phyloP scores from a whole-genome alignment of 495 filamentous ascomycete genomes.

The Penicillium bovifimosum region DNA sequence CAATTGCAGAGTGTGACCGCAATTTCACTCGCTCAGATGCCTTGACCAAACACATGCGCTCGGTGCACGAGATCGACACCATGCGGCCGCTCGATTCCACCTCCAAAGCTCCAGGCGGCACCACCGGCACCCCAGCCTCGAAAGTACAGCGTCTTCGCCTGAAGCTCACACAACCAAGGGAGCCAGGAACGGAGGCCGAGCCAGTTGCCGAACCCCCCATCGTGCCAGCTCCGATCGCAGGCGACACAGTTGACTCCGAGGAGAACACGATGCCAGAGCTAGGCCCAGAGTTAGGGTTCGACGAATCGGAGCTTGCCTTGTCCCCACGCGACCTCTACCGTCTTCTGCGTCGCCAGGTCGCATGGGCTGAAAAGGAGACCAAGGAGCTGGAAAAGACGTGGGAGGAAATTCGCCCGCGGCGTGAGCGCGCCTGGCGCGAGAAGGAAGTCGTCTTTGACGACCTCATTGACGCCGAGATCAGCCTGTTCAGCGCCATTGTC shows the following conservation, averaged over 20 bases:
- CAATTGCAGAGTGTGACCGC: conserved; percentile 75
- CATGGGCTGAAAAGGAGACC: conserved; percentile 72
- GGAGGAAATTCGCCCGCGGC: conserved; percentile 58
- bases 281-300: conserved; percentile 50
- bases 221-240: conserved; percentile 44
- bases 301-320: conserved; percentile 63
- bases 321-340: conserved; percentile 63
- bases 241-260: conserved; percentile 39
- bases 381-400: conserved; percentile 57
- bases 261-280: conserved; percentile 40
- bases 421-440: conserved; percentile 73
- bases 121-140: conserved; percentile 44
- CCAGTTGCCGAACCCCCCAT: conserved; percentile 47
- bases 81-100: conserved; percentile 83
- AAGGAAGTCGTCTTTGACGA: conserved; percentile 69
- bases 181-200: conserved; percentile 41
- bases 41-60: conserved; percentile 96
- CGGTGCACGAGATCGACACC: conserved; percentile 94
- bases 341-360: conserved; percentile 69
- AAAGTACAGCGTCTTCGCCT: conserved; percentile 63
- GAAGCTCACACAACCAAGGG: conserved; percentile 50
- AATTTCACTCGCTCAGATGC: conserved; percentile 96
- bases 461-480: conserved; percentile 51
- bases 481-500: conserved; percentile 36
- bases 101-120: conserved; percentile 47